Evolutionary conservation across 192 early-diverging fungal genomes (phyloP).

Genomic region (Coemansia sp.): DNA sequence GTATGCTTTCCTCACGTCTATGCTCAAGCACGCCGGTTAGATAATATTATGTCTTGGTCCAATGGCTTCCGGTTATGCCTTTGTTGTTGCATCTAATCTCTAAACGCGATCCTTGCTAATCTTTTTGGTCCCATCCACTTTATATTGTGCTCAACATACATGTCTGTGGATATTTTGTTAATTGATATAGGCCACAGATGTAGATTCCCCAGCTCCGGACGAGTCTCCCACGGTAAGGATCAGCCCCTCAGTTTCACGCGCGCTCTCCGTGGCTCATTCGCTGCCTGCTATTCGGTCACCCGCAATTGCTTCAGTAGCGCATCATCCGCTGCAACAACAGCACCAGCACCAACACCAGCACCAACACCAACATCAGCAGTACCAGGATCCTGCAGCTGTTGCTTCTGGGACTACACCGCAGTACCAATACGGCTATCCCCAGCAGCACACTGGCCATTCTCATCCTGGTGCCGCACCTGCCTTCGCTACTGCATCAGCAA

Average conservation of each 20-base stretch:
- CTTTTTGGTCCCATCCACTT: not conserved
- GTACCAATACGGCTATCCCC: conserved; percentile 2
- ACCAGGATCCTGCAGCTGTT: conserved; percentile 17
- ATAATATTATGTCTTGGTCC: no score
- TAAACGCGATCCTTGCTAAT: not conserved
- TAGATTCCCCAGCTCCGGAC: conserved; percentile 33
- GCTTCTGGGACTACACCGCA: conserved; percentile 7
- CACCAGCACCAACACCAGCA: no score
- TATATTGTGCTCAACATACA: no score
- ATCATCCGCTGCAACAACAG: conserved; percentile 13
- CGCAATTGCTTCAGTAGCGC: conserved; percentile 13
- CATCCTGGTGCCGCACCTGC: not conserved
- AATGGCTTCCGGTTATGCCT: no score
- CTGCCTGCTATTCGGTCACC: conserved; percentile 46
- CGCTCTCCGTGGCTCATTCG: conserved; percentile 32
- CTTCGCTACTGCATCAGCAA: not conserved
- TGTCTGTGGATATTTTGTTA: not conserved
- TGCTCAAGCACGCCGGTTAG: not conserved
- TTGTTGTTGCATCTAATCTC: no score
- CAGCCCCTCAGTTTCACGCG: conserved; percentile 24
- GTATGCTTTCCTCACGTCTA: not conserved
- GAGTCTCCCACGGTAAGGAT: conserved; percentile 23
- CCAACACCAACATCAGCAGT: conserved; percentile 28
- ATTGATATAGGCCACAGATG: conserved; percentile 36
- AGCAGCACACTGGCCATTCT: not conserved